Conservation (phyloP, 2,329 filamentous ascomycete genomes). For the Arthrobotrys musiformis region DNA sequence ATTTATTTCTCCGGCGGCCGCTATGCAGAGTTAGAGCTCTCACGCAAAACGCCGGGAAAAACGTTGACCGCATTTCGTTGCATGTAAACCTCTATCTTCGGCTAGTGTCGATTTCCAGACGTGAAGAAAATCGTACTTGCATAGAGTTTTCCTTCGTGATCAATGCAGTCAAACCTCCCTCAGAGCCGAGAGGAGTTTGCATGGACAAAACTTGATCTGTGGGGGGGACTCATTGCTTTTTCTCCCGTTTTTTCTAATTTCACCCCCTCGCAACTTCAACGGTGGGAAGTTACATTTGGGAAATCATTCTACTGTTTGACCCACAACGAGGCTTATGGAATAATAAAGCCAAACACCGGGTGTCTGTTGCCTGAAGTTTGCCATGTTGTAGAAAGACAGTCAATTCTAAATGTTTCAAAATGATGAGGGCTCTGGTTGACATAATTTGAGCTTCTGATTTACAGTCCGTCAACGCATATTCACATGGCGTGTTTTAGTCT, state of each 20-base stretch:
- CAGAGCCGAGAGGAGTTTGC: conserved; percentile 6
- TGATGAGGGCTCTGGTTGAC: background rate
- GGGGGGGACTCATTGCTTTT: conserved; percentile 29
- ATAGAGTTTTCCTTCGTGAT: background rate
- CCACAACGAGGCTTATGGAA: conserved; percentile 33
- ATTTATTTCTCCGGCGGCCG: conserved; percentile 55
- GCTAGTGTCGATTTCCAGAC: conserved; percentile 50
- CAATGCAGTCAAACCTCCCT: conserved; percentile 9
- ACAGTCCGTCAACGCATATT: conserved; percentile 18
- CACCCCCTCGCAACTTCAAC: conserved; percentile 35
- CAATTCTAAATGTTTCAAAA: conserved; percentile 35
- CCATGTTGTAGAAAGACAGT: conserved; percentile 4
- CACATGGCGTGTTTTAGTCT: conserved; percentile 33
- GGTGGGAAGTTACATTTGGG: conserved; percentile 27
- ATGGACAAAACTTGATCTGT: conserved; percentile 9
- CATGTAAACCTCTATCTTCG: conserved; percentile 17
- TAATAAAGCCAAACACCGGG: background rate
- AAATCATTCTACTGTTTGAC: conserved; percentile 21
- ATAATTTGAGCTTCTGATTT: conserved; percentile 18
- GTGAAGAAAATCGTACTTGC: conserved; percentile 51
- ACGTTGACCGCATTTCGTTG: conserved; percentile 23
- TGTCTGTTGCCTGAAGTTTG: conserved; percentile 40
- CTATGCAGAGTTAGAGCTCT: conserved; percentile 24
- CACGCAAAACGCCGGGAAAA: conserved; percentile 9
- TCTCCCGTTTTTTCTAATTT: conserved; percentile 20